Evolutionary conservation across 176 grass and related monocot species (phyloP).

Genomic region (maize (Zea mays)): Zm-B73-REFERENCE-NAM-5.0 NC_050097.1:47574001-47574500

Average conservation of each 20-base stretch:
- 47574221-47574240: conserved; percentile 8
- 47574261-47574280: conserved; percentile 21
- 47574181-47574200: conserved; percentile 15
- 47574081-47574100: conserved; percentile 1
- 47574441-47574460: conserved; percentile 49
- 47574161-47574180: conserved; percentile 24
- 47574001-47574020: conserved; percentile 15
- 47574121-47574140: conserved; percentile 24
- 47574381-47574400: conserved; percentile 32
- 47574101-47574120: conserved; percentile 9
- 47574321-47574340: background rate
- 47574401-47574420: conserved; percentile 2
- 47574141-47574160: conserved; percentile 25
- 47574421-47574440: conserved; percentile 46
- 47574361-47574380: conserved; percentile 44
- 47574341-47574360: conserved; percentile 40
- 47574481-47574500: conserved; percentile 25
- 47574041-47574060: conserved; percentile 24
- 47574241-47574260: conserved; percentile 17
- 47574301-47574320: conserved; percentile 25
- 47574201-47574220: conserved; percentile 11
- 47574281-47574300: conserved; percentile 37
- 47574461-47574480: conserved; percentile 36
- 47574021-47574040: conserved; percentile 30
- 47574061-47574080: conserved; percentile 32